Evolutionary conservation across 768 basidiomycete genomes (phyloP).

Genomic region (Psilocybe cyanescens): DNA sequence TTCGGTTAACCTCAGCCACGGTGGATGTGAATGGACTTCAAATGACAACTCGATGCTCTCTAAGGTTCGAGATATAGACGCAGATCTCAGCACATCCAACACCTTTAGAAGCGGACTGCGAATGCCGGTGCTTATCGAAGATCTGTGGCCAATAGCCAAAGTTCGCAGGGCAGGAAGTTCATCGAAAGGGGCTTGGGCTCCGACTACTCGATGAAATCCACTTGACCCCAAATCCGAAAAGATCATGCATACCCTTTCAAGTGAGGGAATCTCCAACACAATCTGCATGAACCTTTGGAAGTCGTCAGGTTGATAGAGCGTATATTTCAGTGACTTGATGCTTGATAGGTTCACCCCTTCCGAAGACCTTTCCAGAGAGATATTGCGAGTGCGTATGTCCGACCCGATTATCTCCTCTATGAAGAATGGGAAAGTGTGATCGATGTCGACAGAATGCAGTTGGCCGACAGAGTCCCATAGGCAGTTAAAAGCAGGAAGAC

Average conservation of each 20-base stretch:
- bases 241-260: constrained; percentile 12
- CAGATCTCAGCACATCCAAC: constrained; percentile 5
- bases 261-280: constrained; percentile 1
- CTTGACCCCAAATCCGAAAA: constrained; percentile 9
- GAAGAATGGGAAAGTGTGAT: constrained; percentile 19
- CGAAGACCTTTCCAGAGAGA: not conserved
- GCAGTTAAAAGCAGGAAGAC: constrained; percentile 7
- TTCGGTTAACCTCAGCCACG: constrained; percentile 14
- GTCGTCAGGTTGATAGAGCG: constrained; percentile 14
- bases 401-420: not conserved
- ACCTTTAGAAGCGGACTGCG: constrained; percentile 12
- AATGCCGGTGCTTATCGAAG: constrained; percentile 11
- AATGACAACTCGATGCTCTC: constrained; percentile 12
- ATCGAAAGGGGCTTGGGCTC: constrained; percentile 11
- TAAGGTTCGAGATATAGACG: constrained; percentile 6
- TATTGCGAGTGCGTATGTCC: not conserved
- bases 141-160: constrained; percentile 13
- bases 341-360: constrained; percentile 6
- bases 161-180: constrained; percentile 10
- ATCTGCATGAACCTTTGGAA: constrained; percentile 11
- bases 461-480: constrained; percentile 10
- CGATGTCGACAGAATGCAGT: constrained; percentile 18
- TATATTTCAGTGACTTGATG: constrained; percentile 14
- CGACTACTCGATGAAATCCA: constrained; percentile 3
- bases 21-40: constrained; percentile 15